Conservation (phyloP, 1,284 basidiomycete species). For the Malassezia equina region DNA sequence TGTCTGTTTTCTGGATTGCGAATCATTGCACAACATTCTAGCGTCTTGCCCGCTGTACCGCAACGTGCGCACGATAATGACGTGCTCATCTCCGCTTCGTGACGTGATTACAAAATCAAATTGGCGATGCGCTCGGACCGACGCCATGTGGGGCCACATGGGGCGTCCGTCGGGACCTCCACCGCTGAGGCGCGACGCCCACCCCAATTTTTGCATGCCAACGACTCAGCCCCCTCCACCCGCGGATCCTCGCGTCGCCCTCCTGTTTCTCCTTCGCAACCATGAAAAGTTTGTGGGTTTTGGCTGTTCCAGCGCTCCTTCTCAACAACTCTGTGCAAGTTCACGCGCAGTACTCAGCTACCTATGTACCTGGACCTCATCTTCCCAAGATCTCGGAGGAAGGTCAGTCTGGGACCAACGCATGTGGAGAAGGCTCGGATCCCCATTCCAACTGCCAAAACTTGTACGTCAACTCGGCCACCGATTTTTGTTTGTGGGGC, state of each 20-base stretch:
- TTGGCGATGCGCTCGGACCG: neutral
- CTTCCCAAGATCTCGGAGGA: conserved; percentile 38
- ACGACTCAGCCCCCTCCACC: neutral
- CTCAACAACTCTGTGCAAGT: neutral
- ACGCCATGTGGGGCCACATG: neutral
- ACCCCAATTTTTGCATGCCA: neutral
- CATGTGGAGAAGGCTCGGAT: conserved; percentile 27
- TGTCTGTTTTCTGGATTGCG: neutral
- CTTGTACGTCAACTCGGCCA: conserved; percentile 36
- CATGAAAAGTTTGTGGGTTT: neutral
- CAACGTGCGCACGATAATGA: neutral
- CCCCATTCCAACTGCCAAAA: conserved; percentile 36
- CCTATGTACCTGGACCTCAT: conserved; percentile 3
- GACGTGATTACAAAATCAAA: neutral
- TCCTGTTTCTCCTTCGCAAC: neutral
- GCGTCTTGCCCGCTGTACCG: neutral
- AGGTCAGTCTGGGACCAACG: conserved; percentile 35
- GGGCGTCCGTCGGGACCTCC: too few species aligned
- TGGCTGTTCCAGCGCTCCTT: neutral
- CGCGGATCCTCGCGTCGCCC: neutral
- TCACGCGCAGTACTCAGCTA: conserved; percentile 3
- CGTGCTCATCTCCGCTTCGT: neutral
- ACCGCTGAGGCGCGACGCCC: too few species aligned
- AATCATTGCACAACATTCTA: neutral
- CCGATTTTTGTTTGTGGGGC: conserved; percentile 43